A percentile compares a stretch with the other conserved stretches of the same genome.
phyloP scores from a whole-genome alignment of 148 eudicot genomes.

The Nepenthes gracilis region DNA sequence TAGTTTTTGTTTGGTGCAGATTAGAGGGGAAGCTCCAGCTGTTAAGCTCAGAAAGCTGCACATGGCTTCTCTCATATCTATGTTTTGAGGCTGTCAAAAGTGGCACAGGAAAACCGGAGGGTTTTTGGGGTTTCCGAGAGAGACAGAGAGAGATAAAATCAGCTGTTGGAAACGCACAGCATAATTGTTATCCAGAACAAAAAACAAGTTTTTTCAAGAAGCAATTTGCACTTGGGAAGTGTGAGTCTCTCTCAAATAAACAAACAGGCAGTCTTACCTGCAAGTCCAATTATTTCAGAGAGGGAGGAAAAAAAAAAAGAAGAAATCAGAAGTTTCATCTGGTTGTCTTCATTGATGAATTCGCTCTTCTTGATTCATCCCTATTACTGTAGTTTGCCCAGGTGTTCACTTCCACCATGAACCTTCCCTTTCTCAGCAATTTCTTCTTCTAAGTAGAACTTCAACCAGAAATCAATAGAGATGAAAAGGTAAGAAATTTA shows the following conservation, averaged over 20 bases:
- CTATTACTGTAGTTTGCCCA: no score
- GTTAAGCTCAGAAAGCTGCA: slow-evolving; percentile 59
- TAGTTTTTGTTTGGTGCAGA: background rate
- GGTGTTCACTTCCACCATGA: no score
- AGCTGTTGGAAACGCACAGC: slow-evolving; percentile 8
- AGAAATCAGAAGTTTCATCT: no score
- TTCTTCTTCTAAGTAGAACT: no score
- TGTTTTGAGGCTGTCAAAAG: slow-evolving; percentile 39
- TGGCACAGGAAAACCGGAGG: slow-evolving; percentile 13
- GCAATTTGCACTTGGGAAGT: slow-evolving; percentile 20
- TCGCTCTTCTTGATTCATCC: no score
- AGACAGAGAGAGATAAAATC: slow-evolving; percentile 15
- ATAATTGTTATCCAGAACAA: slow-evolving; percentile 2
- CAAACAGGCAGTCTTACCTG: slow-evolving; percentile 6
- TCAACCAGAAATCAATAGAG: no score
- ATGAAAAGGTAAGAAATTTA: no score
- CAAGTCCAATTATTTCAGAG: no score
- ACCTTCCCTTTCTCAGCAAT: no score
- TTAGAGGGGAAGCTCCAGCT: slow-evolving; percentile 31
- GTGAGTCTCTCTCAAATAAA: slow-evolving; percentile 12
- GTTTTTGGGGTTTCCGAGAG: slow-evolving; percentile 32
- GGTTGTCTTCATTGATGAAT: no score
- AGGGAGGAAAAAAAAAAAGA: no score
- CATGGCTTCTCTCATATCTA: slow-evolving; percentile 78
- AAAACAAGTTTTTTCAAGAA: slow-evolving; percentile 11